Evolutionary conservation across 2,329 filamentous ascomycete species (phyloP).

Genomic region (Aureobasidium sp.): DNA sequence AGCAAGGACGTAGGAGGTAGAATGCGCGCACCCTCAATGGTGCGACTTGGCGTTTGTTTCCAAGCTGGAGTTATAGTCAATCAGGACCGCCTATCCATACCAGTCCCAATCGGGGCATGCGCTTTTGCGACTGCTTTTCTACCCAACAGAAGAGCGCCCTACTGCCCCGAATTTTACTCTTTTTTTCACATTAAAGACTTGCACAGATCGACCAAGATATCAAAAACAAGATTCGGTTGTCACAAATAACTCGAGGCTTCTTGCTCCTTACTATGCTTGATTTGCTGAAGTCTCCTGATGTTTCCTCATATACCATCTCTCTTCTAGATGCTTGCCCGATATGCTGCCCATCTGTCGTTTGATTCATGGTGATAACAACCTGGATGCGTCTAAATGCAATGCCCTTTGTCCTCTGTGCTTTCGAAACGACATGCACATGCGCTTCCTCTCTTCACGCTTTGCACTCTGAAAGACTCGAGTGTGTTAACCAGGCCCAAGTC

Average conservation of each 20-base stretch:
- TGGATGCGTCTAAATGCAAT: not conserved
- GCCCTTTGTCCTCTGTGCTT: not conserved
- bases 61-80: constrained; percentile 5
- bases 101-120: not conserved
- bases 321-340: not conserved
- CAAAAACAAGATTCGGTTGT: not conserved
- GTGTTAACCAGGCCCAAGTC: not conserved
- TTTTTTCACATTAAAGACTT: not conserved
- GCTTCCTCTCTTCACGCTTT: not conserved
- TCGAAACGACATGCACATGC: not conserved
- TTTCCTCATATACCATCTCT: not conserved
- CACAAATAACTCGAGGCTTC: not conserved
- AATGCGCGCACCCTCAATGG: not conserved
- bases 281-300: not conserved
- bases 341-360: not conserved
- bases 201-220: not conserved
- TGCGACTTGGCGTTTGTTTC: constrained; percentile 1
- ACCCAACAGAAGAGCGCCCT: not conserved
- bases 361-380: not conserved
- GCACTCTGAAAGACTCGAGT: not conserved
- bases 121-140: not conserved
- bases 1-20: not conserved
- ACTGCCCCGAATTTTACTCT: not conserved
- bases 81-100: not conserved
- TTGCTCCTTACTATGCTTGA: not conserved